phyloP scores from a whole-genome alignment of 495 filamentous ascomycete genomes.

The Bacidia gigantensis region DNA sequence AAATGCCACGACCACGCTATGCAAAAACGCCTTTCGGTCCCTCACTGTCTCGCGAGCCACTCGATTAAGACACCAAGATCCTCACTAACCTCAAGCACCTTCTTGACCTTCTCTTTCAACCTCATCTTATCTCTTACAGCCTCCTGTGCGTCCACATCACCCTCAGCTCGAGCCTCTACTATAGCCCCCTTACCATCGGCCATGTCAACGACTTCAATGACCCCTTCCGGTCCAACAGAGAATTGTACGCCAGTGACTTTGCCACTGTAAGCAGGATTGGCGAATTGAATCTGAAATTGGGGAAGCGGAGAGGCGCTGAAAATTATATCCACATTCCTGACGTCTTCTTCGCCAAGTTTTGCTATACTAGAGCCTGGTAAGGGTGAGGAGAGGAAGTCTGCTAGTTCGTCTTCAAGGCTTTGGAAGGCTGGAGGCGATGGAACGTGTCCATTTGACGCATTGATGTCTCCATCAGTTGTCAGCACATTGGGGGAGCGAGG shows the following conservation, averaged over 20 bases:
- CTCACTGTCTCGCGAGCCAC: constrained; percentile 24
- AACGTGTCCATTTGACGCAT: background rate
- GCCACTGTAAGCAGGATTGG: constrained; percentile 21
- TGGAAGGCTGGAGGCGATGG: constrained; percentile 2
- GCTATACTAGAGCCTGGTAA: background rate
- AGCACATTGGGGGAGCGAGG: background rate
- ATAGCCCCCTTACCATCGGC: constrained; percentile 12
- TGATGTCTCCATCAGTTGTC: background rate
- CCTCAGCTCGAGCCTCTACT: background rate
- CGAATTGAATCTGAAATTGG: constrained; percentile 34
- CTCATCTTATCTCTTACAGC: constrained; percentile 13
- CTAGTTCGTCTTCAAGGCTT: constrained; percentile 9
- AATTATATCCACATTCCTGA: constrained; percentile 31
- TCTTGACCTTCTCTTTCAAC: constrained; percentile 19
- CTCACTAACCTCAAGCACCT: constrained; percentile 32
- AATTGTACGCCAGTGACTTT: constrained; percentile 35
- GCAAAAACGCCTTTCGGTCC: background rate
- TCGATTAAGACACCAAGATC: constrained; percentile 48
- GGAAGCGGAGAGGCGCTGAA: constrained; percentile 34
- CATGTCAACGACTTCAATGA: constrained; percentile 33
- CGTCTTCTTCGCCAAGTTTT: constrained; percentile 1
- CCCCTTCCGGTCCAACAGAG: constrained; percentile 49
- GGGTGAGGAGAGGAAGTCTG: constrained; percentile 8
- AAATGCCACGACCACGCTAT: constrained; percentile 3
- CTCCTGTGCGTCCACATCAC: constrained; percentile 19